Conservation (phyloP, 1,284 basidiomycete genomes). For the Rhodofomes roseus region DNA sequence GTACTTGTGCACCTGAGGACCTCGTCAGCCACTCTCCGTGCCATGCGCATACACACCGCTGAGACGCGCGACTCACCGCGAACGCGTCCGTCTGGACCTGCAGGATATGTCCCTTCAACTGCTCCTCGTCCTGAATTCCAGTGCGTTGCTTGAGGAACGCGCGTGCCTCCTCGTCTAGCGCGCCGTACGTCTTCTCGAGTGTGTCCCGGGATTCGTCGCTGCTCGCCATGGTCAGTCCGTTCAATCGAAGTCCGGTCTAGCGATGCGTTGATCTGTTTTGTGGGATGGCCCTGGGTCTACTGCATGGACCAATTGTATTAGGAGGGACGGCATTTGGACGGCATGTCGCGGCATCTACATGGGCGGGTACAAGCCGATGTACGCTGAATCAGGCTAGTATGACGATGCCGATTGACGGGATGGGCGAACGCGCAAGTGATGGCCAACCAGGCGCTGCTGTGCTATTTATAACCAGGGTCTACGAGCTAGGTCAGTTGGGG, state of each 20-base stretch:
- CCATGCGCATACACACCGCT: no score
- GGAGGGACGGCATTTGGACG: no score
- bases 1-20: constrained; percentile 13
- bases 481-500: background rate
- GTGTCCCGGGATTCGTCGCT: background rate
- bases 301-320: no score
- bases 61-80: constrained; percentile 1
- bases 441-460: background rate
- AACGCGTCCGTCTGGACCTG: constrained; percentile 32
- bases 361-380: no score
- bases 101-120: constrained; percentile 43
- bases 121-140: constrained; percentile 36
- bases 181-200: constrained; percentile 18
- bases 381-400: no score
- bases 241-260: background rate
- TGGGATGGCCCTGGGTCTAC: no score
- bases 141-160: constrained; percentile 39
- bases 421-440: no score
- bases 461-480: background rate
- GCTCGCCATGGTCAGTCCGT: background rate
- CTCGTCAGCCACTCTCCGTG: background rate
- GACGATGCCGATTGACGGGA: no score
- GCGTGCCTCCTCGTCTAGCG: constrained; percentile 27
- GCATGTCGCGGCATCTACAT: no score
- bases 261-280: no score